A percentile compares a stretch with the other conserved stretches of the same genome.
Conservation (phyloP, 2,329 filamentous ascomycete genomes). For the Alternaria novae-zelandiae region DNA sequence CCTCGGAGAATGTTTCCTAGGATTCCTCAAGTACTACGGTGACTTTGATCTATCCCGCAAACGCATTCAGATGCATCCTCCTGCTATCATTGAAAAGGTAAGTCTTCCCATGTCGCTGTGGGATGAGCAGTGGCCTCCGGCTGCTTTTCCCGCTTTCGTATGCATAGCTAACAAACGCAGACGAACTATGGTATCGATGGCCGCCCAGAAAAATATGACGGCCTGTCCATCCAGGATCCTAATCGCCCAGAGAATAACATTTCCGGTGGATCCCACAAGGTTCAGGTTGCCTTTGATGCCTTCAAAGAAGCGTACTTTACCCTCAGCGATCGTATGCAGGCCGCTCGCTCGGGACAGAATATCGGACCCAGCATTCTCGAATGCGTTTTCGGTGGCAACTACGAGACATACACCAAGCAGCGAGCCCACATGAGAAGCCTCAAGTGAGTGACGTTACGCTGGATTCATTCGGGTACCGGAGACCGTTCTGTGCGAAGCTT, state of each 20-base stretch:
- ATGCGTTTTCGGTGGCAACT: slow-evolving; percentile 78
- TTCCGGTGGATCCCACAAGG: slow-evolving; percentile 80
- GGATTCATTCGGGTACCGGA: slow-evolving; percentile 1
- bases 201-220: slow-evolving; percentile 52
- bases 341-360: slow-evolving; percentile 19
- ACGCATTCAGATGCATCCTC: slow-evolving; percentile 75
- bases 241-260: slow-evolving; percentile 88
- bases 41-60: slow-evolving; percentile 74
- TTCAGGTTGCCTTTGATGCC: slow-evolving; percentile 67
- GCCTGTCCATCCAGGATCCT: slow-evolving; percentile 89
- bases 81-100: slow-evolving; percentile 79
- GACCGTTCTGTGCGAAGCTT: background rate
- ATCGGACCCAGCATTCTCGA: slow-evolving; percentile 67
- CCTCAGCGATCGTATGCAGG: slow-evolving; percentile 61
- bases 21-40: slow-evolving; percentile 90
- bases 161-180: slow-evolving; percentile 21
- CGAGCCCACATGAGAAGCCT: slow-evolving; percentile 63
- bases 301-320: slow-evolving; percentile 63
- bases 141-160: background rate
- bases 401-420: slow-evolving; percentile 74
- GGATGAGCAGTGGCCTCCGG: background rate
- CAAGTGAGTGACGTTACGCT: slow-evolving; percentile 30
- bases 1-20: slow-evolving; percentile 80
- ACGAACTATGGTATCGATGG: slow-evolving; percentile 35
- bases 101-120: slow-evolving; percentile 27